phyloP scores from a whole-genome alignment of 306 rosid genomes.

The Quercus berberidifolia region DNA sequence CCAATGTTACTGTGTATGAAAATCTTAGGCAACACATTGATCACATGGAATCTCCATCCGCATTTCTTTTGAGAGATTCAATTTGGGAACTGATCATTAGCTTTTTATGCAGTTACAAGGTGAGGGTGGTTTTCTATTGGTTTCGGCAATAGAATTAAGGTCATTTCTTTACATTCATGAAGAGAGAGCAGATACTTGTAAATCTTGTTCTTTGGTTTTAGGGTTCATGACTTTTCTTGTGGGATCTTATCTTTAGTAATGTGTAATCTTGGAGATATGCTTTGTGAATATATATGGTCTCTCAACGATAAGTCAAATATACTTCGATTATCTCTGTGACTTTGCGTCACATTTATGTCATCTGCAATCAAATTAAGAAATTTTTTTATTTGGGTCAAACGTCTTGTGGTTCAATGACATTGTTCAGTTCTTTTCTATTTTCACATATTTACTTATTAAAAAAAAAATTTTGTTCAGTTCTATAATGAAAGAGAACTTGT shows the following conservation, averaged over 20 bases:
- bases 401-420: too few relatives aligned
- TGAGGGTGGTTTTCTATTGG: constrained; percentile 31
- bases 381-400: neutral
- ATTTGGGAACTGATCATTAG: constrained; percentile 8
- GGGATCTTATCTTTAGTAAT: constrained; percentile 41
- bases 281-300: constrained; percentile 56
- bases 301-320: constrained; percentile 20
- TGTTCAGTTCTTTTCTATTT: too few relatives aligned
- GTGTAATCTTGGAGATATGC: constrained; percentile 40
- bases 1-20: neutral
- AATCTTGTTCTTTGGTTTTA: constrained; percentile 46
- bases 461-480: too few relatives aligned
- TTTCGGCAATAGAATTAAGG: constrained; percentile 56
- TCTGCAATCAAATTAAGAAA: neutral
- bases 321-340: neutral
- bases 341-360: neutral
- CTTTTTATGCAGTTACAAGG: constrained; percentile 30
- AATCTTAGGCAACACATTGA: neutral
- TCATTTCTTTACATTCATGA: constrained; percentile 47
- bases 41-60: constrained; percentile 4
- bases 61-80: constrained; percentile 20
- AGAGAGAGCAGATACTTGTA: constrained; percentile 66
- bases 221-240: constrained; percentile 35
- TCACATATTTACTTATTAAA: too few relatives aligned
- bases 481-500: neutral